Conservation (phyloP, 1,284 basidiomycete genomes). For the Ustilago esculenta region DNA sequence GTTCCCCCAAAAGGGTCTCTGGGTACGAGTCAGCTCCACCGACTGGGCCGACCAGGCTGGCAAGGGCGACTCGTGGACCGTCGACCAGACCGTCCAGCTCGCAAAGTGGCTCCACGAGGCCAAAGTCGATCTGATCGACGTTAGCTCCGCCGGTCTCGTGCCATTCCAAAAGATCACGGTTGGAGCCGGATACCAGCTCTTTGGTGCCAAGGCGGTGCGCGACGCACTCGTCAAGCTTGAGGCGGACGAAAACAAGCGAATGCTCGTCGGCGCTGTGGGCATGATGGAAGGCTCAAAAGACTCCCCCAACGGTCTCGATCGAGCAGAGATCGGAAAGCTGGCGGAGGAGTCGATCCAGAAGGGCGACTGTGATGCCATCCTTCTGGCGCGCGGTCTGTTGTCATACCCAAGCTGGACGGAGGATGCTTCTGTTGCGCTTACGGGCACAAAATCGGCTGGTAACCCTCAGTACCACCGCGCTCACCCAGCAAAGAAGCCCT, state of each 20-base stretch:
- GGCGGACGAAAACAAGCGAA: slow-evolving; percentile 18
- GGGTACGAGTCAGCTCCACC: slow-evolving; percentile 61
- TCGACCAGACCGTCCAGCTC: slow-evolving; percentile 53
- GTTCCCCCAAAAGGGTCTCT: slow-evolving; percentile 59
- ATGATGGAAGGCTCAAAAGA: slow-evolving; percentile 52
- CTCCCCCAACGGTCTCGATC: slow-evolving; percentile 29
- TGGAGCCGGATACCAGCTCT: slow-evolving; percentile 60
- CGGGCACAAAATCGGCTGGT: slow-evolving; percentile 36
- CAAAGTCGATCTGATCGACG: slow-evolving; percentile 62
- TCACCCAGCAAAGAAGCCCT: slow-evolving; percentile 32
- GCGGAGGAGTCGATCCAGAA: slow-evolving; percentile 55
- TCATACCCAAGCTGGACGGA: slow-evolving; percentile 57
- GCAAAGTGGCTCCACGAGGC: slow-evolving; percentile 50
- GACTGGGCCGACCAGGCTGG: slow-evolving; percentile 57
- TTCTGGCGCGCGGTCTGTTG: slow-evolving; percentile 56
- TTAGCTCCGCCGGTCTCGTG: slow-evolving; percentile 57
- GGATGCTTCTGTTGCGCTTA: slow-evolving; percentile 44
- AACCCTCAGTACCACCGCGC: slow-evolving; percentile 58
- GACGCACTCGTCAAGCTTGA: slow-evolving; percentile 27
- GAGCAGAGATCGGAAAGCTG: slow-evolving; percentile 45
- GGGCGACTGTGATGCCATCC: slow-evolving; percentile 47
- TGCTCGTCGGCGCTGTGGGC: slow-evolving; percentile 60
- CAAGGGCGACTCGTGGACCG: slow-evolving; percentile 51
- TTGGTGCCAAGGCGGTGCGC: slow-evolving; percentile 46
- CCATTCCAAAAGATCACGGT: slow-evolving; percentile 48